Conservation (phyloP, 108 stramenopile species). For the Cyclotella sp. region DNA sequence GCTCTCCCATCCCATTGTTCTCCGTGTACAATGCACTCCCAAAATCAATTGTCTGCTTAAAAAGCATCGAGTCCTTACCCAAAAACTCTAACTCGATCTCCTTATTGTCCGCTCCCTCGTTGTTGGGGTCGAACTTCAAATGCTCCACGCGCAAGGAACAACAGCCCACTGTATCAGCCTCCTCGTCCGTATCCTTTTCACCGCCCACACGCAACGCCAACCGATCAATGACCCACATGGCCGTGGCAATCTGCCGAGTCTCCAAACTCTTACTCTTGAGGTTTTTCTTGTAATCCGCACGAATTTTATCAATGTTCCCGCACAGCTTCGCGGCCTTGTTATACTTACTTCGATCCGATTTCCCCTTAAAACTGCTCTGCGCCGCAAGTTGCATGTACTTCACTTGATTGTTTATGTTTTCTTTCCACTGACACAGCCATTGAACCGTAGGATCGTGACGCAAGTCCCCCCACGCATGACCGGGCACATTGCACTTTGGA, state of each 20-base stretch:
- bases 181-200: slow-evolving; percentile 99
- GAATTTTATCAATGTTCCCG: slow-evolving; percentile 95
- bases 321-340: slow-evolving; percentile 97
- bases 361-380: slow-evolving; percentile 98
- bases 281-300: slow-evolving; percentile 91
- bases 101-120: slow-evolving; percentile 74
- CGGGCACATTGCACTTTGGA: slow-evolving; percentile 91
- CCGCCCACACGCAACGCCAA: slow-evolving; percentile 99
- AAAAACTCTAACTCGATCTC: slow-evolving; percentile 99
- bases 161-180: slow-evolving; percentile 99
- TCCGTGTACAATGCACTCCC: slow-evolving; percentile 85
- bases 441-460: slow-evolving; percentile 97
- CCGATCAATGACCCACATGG: slow-evolving; percentile 99
- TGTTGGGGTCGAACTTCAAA: slow-evolving; percentile 92
- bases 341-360: slow-evolving; percentile 97
- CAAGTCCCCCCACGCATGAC: slow-evolving; percentile 96
- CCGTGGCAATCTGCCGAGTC: slow-evolving; percentile 93
- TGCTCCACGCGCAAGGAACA: slow-evolving; percentile 99
- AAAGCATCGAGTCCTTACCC: slow-evolving; percentile 99
- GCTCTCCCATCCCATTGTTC: slow-evolving; percentile 80
- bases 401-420: slow-evolving; percentile 93
- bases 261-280: slow-evolving; percentile 81
- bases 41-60: slow-evolving; percentile 99
- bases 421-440: slow-evolving; percentile 98
- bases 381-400: slow-evolving; percentile 99